Percentiles rank a stretch among this genome's conserved stretches.
phyloP scores from a whole-genome alignment of 176 grass and related monocot species.

The Cenchrus fungigraminus region DNA sequence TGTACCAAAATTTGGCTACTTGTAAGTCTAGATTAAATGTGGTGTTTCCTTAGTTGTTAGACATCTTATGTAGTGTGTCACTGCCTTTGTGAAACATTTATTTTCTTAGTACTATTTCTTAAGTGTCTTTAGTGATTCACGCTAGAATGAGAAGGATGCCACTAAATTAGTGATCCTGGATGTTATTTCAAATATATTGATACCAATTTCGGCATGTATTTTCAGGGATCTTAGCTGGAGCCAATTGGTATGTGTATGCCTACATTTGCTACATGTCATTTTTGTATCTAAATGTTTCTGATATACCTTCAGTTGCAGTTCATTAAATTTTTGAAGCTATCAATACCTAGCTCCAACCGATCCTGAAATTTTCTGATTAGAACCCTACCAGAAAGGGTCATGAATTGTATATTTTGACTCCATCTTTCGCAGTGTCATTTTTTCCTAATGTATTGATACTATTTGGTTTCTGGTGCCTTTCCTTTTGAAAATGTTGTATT shows the following conservation, averaged over 20 bases:
- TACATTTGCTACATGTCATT: too few relatives aligned
- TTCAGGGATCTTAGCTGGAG: slow-evolving; percentile 99
- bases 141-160: background rate
- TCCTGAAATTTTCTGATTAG: too few relatives aligned
- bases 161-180: background rate
- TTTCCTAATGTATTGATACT: too few relatives aligned
- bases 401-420: too few relatives aligned
- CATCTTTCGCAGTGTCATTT: too few relatives aligned
- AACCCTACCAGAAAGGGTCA: too few relatives aligned
- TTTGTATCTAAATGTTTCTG: too few relatives aligned
- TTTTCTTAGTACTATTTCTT: slow-evolving; percentile 17
- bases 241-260: slow-evolving; percentile 41
- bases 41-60: slow-evolving; percentile 22
- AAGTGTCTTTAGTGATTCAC: background rate
- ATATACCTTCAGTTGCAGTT: too few relatives aligned
- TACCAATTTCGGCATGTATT: slow-evolving; percentile 37
- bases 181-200: slow-evolving; percentile 5
- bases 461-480: too few relatives aligned
- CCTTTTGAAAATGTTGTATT: too few relatives aligned
- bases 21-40: slow-evolving; percentile 65
- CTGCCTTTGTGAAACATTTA: background rate
- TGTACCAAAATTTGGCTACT: slow-evolving; percentile 63
- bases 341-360: too few relatives aligned
- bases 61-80: slow-evolving; percentile 5
- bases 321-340: too few relatives aligned